phyloP scores from a whole-genome alignment of 2,329 filamentous ascomycete genomes.

The Pestalotiopsis sp. region DNA sequence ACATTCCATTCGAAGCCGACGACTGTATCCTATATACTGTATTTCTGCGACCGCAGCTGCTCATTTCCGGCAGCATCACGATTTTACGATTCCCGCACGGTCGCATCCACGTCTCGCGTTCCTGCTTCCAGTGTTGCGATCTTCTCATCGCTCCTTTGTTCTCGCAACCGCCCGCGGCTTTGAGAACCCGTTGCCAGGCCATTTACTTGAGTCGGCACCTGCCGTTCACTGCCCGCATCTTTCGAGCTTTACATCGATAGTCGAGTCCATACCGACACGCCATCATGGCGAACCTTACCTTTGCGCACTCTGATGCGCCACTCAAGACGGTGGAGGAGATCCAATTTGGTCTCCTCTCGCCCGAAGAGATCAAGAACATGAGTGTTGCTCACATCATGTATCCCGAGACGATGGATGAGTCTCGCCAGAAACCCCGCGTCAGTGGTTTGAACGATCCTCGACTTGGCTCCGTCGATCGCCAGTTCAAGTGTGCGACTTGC shows the following conservation, averaged over 20 bases:
- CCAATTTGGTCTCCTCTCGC: constrained; percentile 96
- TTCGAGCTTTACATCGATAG: constrained; percentile 17
- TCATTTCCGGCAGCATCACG: constrained; percentile 10
- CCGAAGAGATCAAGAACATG: constrained; percentile 99
- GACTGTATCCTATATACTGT: constrained; percentile 15
- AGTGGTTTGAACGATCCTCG: constrained; percentile 94
- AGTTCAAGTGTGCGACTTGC: constrained; percentile 95
- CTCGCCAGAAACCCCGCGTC: constrained; percentile 85
- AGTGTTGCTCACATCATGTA: constrained; percentile 95
- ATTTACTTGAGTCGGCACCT: constrained; percentile 1
- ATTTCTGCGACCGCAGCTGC: constrained; percentile 24
- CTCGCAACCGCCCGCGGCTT: background rate
- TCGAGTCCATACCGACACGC: constrained; percentile 17
- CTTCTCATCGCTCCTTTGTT: constrained; percentile 1
- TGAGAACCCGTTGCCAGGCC: background rate
- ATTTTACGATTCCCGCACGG: constrained; percentile 12
- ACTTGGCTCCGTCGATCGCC: constrained; percentile 93
- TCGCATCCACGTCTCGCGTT: constrained; percentile 1
- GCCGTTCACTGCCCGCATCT: background rate
- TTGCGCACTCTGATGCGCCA: constrained; percentile 90
- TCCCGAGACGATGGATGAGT: constrained; percentile 99
- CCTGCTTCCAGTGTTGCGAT: background rate
- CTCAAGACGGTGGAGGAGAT: constrained; percentile 98
- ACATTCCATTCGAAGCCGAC: background rate
- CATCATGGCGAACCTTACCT: constrained; percentile 90